Conservation (phyloP, 345 rosid genomes). For the Geranium brycei region DNA sequence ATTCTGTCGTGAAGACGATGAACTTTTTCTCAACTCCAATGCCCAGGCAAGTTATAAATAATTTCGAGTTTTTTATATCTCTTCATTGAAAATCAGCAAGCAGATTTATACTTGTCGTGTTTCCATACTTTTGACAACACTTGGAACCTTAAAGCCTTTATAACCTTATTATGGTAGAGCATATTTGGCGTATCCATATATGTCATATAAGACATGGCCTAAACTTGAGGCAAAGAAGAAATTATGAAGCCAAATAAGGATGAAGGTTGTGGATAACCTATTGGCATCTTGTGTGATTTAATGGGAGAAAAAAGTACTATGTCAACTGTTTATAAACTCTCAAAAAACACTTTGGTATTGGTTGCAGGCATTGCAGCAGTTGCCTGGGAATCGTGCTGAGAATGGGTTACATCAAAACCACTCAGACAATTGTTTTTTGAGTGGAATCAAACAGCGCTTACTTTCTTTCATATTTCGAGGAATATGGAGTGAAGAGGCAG, state of each 20-base stretch:
- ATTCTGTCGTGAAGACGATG: conserved; percentile 84
- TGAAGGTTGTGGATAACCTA: too few species aligned
- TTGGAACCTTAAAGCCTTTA: too few species aligned
- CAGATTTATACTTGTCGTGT: not conserved
- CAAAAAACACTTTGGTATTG: conserved; percentile 13
- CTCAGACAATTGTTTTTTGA: conserved; percentile 42
- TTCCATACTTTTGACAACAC: not conserved
- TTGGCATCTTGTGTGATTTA: too few species aligned
- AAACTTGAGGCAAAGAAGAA: too few species aligned
- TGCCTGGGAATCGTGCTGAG: conserved; percentile 26
- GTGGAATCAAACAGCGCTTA: conserved; percentile 81
- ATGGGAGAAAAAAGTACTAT: too few species aligned
- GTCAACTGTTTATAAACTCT: not conserved
- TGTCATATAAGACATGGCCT: too few species aligned
- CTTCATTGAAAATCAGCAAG: not conserved
- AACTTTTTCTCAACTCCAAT: conserved; percentile 71
- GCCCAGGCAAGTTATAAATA: conserved; percentile 45
- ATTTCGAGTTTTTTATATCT: conserved; percentile 6
- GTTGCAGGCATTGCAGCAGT: conserved; percentile 37
- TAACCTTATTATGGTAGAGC: too few species aligned
- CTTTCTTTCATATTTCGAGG: conserved; percentile 82
- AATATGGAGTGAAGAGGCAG: conserved; percentile 69
- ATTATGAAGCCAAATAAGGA: too few species aligned
- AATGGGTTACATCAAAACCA: conserved; percentile 28
- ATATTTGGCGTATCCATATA: too few species aligned